phyloP scores from a whole-genome alignment of 2,329 filamentous ascomycete genomes.

The Trematosphaeria pertusa region DNA sequence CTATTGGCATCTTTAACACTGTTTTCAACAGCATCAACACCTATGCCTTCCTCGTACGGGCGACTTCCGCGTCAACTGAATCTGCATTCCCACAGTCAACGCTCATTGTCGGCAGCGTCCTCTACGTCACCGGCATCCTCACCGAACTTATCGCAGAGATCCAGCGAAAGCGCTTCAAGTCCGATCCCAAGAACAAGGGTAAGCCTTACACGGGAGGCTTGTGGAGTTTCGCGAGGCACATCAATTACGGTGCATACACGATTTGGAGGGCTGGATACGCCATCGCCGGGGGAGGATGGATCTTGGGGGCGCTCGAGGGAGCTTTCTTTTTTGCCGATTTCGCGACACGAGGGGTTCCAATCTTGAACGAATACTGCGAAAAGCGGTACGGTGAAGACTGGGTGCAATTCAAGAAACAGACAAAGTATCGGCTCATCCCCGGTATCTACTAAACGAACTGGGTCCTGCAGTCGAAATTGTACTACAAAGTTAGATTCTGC shows the following conservation, averaged over 20 bases:
- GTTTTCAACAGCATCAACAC: constrained; percentile 63
- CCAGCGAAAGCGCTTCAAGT: constrained; percentile 63
- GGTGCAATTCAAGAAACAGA: constrained; percentile 49
- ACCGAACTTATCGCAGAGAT: constrained; percentile 64
- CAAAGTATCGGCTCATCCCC: constrained; percentile 46
- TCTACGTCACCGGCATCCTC: constrained; percentile 61
- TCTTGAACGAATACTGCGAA: constrained; percentile 59
- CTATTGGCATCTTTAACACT: constrained; percentile 61
- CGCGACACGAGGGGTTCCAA: constrained; percentile 51
- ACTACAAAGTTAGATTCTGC: too few relatives aligned
- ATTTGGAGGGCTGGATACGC: constrained; percentile 60
- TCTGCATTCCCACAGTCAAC: constrained; percentile 47
- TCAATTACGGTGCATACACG: constrained; percentile 63
- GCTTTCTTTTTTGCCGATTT: constrained; percentile 57
- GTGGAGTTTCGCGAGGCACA: constrained; percentile 58
- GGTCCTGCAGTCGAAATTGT: too few relatives aligned
- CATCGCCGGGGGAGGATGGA: constrained; percentile 56
- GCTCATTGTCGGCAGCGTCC: constrained; percentile 56
- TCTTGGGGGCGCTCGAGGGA: constrained; percentile 50
- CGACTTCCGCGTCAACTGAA: constrained; percentile 56
- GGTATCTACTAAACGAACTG: constrained; percentile 35
- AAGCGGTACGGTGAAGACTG: constrained; percentile 51
- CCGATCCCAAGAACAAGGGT: constrained; percentile 58
- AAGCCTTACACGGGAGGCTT: constrained; percentile 60
- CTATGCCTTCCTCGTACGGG: constrained; percentile 59